phyloP scores from a whole-genome alignment of 2,329 filamentous ascomycete genomes.

The Neonectria sp. region DNA sequence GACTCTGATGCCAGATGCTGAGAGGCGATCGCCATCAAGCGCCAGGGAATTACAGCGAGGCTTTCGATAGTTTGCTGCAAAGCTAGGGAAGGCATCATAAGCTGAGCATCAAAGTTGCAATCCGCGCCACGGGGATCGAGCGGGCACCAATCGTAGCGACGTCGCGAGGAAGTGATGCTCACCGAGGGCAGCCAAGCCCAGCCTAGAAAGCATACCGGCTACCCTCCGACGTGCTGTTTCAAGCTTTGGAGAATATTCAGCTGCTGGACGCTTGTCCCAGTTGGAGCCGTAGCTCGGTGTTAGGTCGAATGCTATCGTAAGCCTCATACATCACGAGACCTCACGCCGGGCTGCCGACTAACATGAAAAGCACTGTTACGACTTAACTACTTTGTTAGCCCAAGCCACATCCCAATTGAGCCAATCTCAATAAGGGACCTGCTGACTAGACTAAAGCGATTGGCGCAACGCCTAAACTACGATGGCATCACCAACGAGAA shows the following conservation, averaged over 20 bases:
- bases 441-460: background rate
- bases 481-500: conserved; percentile 1
- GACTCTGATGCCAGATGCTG: conserved; percentile 25
- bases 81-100: conserved; percentile 11
- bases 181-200: background rate
- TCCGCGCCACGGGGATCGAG: conserved; percentile 17
- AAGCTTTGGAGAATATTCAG: background rate
- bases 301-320: background rate
- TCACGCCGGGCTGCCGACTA: background rate
- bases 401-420: background rate
- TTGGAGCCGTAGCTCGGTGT: background rate
- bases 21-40: conserved; percentile 20
- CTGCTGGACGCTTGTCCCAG: background rate
- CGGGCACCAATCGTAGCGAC: conserved; percentile 43
- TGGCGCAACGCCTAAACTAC: background rate
- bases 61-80: conserved; percentile 33
- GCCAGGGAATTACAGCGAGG: conserved; percentile 12
- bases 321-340: background rate
- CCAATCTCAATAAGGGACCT: background rate
- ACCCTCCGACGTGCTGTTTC: background rate
- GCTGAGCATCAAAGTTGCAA: conserved; percentile 19
- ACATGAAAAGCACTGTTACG: background rate
- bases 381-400: background rate
- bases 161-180: conserved; percentile 20
- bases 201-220: background rate